Percentiles rank a stretch among this genome's conserved stretches.
Evolutionary conservation across 371 early-diverging fungal genomes (phyloP).

Genomic region (Circinella umbellata): DNA sequence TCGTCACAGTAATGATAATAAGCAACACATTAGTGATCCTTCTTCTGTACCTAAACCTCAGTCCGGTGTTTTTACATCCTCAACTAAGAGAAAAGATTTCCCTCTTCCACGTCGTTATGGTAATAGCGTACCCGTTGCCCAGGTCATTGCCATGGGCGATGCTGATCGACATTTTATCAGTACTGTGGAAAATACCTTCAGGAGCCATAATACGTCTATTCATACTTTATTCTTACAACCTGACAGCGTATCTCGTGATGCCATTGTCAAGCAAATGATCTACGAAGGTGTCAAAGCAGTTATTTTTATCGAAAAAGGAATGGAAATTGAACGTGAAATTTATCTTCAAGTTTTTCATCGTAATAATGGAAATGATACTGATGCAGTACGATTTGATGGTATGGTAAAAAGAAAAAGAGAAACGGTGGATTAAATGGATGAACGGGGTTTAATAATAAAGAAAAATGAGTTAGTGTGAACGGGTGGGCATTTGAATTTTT

Average conservation of each 20-base stretch:
- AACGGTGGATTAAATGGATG: no score
- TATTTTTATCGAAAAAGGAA: conserved; percentile 47
- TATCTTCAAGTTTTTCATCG: conserved; percentile 37
- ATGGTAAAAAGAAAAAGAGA: background rate
- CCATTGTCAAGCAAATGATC: conserved; percentile 38
- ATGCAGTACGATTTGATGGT: conserved; percentile 39
- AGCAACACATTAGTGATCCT: background rate
- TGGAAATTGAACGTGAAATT: conserved; percentile 34
- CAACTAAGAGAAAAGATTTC: background rate
- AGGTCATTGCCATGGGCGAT: conserved; percentile 24
- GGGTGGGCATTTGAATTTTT: background rate
- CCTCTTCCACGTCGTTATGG: conserved; percentile 12
- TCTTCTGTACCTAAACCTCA: background rate
- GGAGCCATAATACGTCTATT: background rate
- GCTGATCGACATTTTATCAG: conserved; percentile 20
- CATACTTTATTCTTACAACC: conserved; percentile 2
- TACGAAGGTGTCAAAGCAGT: conserved; percentile 57
- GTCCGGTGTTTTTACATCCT: background rate
- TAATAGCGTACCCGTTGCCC: conserved; percentile 21
- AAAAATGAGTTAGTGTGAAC: background rate
- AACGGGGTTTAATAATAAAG: no score
- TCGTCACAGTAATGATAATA: background rate
- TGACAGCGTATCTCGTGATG: conserved; percentile 7
- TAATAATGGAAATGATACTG: conserved; percentile 6
- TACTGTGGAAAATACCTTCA: conserved; percentile 20